Base-by-base conservation (phyloP, 2,329 filamentous ascomycete genomes). In the Cladophialophora yegresii region DNA sequence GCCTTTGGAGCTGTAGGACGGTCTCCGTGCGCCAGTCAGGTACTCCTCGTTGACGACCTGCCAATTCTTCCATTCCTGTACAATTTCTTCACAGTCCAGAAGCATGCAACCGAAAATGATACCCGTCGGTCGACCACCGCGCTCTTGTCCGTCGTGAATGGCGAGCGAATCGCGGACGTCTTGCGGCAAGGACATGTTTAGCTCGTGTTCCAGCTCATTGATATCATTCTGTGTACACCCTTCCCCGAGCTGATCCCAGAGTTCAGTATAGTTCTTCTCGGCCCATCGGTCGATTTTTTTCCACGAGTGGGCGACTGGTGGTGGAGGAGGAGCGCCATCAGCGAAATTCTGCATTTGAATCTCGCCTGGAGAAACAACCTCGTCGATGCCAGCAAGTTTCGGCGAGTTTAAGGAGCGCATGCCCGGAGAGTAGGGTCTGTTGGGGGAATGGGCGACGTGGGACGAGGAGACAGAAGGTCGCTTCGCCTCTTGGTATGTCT, bases 31-130 rank as follows among this genome's bases (percentile, higher is more conserved):
- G 45, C 86, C 83, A 49, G 85, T 83, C 64, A 98, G 83, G 76
- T 90, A 96, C 74, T 97, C 91, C 64, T 93, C 87, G 74, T 96
- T 96, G 67, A 99, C 95, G 68, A 86, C 88, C 72, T 92, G 88
- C 95, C 95, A 99, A 75, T 96, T 96, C 72, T 91, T 89, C 91
- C 93, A 98, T 76, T 99, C 95, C 76, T 97, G 92, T 23, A 96
- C 89, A 71, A 99, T 96, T 75, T 99, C 95, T 77, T 99, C 95
- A 74, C 95, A 98, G 77, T 99, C 95, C 63, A 99, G 85, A 68
- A 99, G 80, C 95, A 99, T 99, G 75, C 87, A 89, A 65, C 93
- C 86, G 72, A 99, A 98, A 66, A 99, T 86, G 70, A 98, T 89
- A 68, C 95, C 95, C 0, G 93, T 97, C 0, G 95, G 95, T 63